Percentiles rank a stretch among this genome's conserved stretches.
Evolutionary conservation across 2,329 filamentous ascomycete species (phyloP).

Genomic region (Akanthomyces uredinophilus): DNA sequence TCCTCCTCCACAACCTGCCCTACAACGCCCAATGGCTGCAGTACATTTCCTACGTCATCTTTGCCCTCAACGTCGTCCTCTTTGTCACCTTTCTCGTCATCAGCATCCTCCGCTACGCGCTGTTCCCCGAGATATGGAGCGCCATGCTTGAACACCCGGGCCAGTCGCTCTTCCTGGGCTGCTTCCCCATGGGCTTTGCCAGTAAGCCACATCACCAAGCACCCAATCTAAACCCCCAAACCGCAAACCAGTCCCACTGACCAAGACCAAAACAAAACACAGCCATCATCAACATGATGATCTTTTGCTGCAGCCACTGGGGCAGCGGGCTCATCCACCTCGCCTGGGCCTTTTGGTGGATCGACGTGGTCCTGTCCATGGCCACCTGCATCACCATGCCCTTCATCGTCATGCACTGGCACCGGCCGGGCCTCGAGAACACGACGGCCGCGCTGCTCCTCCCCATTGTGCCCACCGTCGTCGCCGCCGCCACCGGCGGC

Average conservation of each 20-base stretch:
- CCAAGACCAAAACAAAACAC: neutral
- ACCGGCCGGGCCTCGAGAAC: slow-evolving; percentile 43
- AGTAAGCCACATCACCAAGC: slow-evolving; percentile 38
- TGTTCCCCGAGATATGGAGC: slow-evolving; percentile 62
- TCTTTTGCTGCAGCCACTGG: slow-evolving; percentile 58
- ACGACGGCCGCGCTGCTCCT: slow-evolving; percentile 63
- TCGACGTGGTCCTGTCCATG: slow-evolving; percentile 49
- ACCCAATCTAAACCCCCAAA: too few species aligned
- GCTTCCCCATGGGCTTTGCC: slow-evolving; percentile 63
- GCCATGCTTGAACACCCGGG: slow-evolving; percentile 63
- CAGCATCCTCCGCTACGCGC: slow-evolving; percentile 53
- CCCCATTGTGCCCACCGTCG: slow-evolving; percentile 62
- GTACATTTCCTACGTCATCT: slow-evolving; percentile 56
- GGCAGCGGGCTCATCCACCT: slow-evolving; percentile 50
- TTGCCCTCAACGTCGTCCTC: slow-evolving; percentile 53
- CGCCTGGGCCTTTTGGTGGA: slow-evolving; percentile 55
- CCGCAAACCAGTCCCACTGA: neutral
- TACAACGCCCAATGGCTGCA: slow-evolving; percentile 54
- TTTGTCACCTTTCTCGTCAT: slow-evolving; percentile 51
- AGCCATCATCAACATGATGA: slow-evolving; percentile 60
- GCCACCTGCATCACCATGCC: slow-evolving; percentile 50
- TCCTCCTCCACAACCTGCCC: slow-evolving; percentile 57
- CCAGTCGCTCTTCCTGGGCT: slow-evolving; percentile 64
- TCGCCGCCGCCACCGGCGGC: slow-evolving; percentile 60
- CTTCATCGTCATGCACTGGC: slow-evolving; percentile 48